Evolutionary conservation across 805 yeast species (phyloP), one percentile per base, ranked within the genome.

Genomic region (Candida awuae): DNA sequence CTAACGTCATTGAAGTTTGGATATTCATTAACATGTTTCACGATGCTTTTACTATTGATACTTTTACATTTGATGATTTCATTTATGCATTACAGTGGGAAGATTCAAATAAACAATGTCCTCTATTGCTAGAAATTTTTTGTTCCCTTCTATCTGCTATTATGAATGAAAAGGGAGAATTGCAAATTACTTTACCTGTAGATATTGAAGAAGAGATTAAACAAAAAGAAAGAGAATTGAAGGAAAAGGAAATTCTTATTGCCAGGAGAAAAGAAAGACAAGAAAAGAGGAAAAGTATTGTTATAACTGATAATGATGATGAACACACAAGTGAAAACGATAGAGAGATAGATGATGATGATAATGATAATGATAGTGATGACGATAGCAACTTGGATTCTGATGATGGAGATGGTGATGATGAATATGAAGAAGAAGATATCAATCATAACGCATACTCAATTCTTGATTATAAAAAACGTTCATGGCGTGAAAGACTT

Each of bases 41-140:
- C 48, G 68, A 69, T 26, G 75, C 85, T 1, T 61, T 85, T 23
- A 54, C 70, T 5, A 59, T 86, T n/a, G 86, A 80, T 50, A 71
- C 81, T 0, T 79, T 84, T 50, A 79, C 90, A 0, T 84, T 82
- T 61, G 95, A 85, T 59, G 94, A 81, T 48, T 83, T 74, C 51
- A 54, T 80, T 7, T 73, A 74, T 39, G 78, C 75, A 9, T 55
- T 80, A 61, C 62, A 64, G 28, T 65, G 78, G 71, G 62, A 63
- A 21, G 64, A 66, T 27, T 58, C 61, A 3, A 58, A 60, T 4
- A 66, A 68, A 2, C 58, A 73, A 28, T 75, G 83, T 48, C 66
- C 61, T 9, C 54, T 81, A 26, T 53, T 84, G 23, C 73, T 76
- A 47, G 90, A 80, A 56, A 68, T 84, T 6, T 82, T 79, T 63